Evolutionary conservation across 257 asterid genomes (phyloP).

Genomic region (Solanum sejunctum): DNA sequence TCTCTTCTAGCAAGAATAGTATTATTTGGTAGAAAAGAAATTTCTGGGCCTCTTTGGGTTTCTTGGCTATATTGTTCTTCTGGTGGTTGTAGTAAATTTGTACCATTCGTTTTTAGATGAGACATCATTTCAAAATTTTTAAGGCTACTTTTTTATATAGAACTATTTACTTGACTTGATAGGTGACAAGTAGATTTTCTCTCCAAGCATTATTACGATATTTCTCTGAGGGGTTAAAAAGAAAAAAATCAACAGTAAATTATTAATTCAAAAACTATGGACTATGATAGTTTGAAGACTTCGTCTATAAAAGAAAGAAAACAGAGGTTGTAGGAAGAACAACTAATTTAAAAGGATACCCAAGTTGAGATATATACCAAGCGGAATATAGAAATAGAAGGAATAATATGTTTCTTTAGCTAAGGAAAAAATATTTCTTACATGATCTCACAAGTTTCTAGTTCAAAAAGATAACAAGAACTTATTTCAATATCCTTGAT

Average conservation of each 20-base stretch:
- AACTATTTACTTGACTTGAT: not conserved
- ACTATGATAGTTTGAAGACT: not conserved
- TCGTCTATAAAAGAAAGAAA: too few relatives aligned
- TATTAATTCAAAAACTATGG: not conserved
- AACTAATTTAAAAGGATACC: not conserved
- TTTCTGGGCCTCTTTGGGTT: not conserved
- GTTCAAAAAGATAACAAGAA: not conserved
- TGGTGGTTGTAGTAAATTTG: not conserved
- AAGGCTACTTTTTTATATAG: not conserved
- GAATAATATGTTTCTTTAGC: not conserved
- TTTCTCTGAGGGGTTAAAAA: conserved; percentile 3
- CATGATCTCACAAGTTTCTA: not conserved
- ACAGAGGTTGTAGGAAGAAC: not conserved
- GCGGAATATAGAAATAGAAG: not conserved
- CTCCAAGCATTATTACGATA: conserved; percentile 18
- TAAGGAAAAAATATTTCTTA: not conserved
- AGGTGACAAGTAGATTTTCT: not conserved
- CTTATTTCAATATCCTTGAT: not conserved
- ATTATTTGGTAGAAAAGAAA: not conserved
- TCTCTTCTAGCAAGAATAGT: not conserved
- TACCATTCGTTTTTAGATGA: not conserved
- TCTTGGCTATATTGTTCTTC: not conserved
- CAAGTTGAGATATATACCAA: too few relatives aligned
- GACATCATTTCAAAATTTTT: conserved; percentile 4
- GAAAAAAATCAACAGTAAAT: not conserved